Base-by-base conservation (phyloP, 2,329 filamentous ascomycete species). In the Aureobasidium leucospermi region DNA sequence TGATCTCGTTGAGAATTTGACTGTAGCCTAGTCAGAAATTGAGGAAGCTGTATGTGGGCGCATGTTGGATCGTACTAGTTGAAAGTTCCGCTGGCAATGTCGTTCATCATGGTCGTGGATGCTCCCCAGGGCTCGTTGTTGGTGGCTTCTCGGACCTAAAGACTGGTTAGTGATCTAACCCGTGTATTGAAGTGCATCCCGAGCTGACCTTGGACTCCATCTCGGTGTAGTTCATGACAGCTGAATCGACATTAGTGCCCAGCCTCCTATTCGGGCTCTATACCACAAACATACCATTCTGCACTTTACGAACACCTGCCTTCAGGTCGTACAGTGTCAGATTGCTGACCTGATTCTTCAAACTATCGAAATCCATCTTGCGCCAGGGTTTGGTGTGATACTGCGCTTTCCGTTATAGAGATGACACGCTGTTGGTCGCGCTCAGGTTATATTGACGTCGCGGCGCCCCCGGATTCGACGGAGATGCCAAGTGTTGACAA, bases 91-190 rank as follows among this genome's bases (percentile, higher is more conserved):
- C 92, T 96, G 75, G 94, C 91, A 74, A 99, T 99, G 76, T 99
- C 94, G 76, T 97, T 92, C 92, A 97, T 96, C 69, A 88, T 73
- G 16, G 87, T 89, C 29, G 87, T 87, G 11, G 87, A 89, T 53
- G 87, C 85, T 65, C 92, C 94, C 94, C 94, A 99, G 60, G 94
- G 94, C 75, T 99, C 94, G 74, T 97, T 97, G 77, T 99, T 99
- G 39, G 94, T 99, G 32, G 94, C 94, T 81, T 99, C 94, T 75
- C 94, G 88, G 66, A 97, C 91, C 88, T 94, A 67, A 2, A n/a
- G 2, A 32, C 16, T 11, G 9, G 28, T 45, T 8, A 56, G 47
- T 36, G 13, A 46, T 2, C 4, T 7, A 28, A 10, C 41, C 16
- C 8, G 6, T 15, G 8, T 2, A 16, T n/a, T 10, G 36, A 45